These are phyloP conservation scores for Periconia sp. DNA, from an alignment of 2,329 filamentous ascomycete species.

Conservation along the genomic window DNA sequence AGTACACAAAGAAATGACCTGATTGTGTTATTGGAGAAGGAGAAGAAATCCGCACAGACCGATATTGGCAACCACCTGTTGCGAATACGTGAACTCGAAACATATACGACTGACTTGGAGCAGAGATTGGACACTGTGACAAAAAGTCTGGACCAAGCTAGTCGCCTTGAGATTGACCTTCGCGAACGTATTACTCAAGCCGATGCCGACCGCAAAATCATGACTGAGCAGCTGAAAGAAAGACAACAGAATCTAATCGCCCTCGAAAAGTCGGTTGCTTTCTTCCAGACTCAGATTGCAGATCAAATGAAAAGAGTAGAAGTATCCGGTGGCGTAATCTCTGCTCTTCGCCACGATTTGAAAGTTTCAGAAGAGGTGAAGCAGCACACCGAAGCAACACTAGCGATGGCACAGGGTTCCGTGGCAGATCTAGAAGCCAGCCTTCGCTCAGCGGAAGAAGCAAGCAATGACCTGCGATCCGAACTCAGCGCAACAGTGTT, in stretches of 20 bases:
- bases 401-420: constrained; percentile 18
- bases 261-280: constrained; percentile 25
- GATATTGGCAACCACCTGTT: constrained; percentile 15
- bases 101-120: constrained; percentile 21
- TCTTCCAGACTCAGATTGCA: constrained; percentile 22
- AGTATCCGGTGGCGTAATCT: constrained; percentile 21
- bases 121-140: constrained; percentile 19
- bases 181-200: constrained; percentile 24
- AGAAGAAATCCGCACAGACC: constrained; percentile 24
- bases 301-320: constrained; percentile 28
- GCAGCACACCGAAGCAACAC: constrained; percentile 22
- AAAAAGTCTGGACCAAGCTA: constrained; percentile 19
- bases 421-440: constrained; percentile 18
- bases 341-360: constrained; percentile 26
- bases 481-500: constrained; percentile 25
- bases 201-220: constrained; percentile 15
- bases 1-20: constrained; percentile 16
- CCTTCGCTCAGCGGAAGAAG: constrained; percentile 15
- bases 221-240: constrained; percentile 22
- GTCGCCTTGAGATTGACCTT: constrained; percentile 24
- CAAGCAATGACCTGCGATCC: constrained; percentile 14
- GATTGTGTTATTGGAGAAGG: constrained; percentile 24
- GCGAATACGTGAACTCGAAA: constrained; percentile 27
- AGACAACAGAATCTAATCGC: constrained; percentile 19
- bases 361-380: constrained; percentile 21